These are phyloP conservation scores for Curvularia eragrostidis DNA, from an alignment of 2,329 filamentous ascomycete species.

Conservation along the genomic window DNA sequence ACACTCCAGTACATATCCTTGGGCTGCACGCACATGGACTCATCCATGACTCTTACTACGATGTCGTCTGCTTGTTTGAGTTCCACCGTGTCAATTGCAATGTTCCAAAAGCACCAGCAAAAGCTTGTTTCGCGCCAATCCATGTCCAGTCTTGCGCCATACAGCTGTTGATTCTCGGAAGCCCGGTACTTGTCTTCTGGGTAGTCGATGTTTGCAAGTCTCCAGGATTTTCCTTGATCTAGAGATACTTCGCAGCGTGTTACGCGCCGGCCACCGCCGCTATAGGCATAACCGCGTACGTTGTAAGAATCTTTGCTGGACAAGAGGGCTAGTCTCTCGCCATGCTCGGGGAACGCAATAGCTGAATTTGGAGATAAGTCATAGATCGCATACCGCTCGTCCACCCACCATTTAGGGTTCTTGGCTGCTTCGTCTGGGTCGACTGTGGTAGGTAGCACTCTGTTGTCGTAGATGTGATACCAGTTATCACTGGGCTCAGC, in stretches of 20 bases:
- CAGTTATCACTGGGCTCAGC: slow-evolving; percentile 84
- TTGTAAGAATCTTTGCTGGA: slow-evolving; percentile 64
- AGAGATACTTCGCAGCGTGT: slow-evolving; percentile 83
- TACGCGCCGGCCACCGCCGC: slow-evolving; percentile 82
- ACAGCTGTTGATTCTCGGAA: slow-evolving; percentile 68
- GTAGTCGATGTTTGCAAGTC: slow-evolving; percentile 77
- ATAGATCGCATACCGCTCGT: slow-evolving; percentile 92
- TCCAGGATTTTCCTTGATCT: slow-evolving; percentile 83
- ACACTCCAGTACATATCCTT: slow-evolving; percentile 97
- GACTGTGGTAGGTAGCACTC: slow-evolving; percentile 85
- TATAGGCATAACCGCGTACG: slow-evolving; percentile 83
- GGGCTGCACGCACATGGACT: slow-evolving; percentile 83
- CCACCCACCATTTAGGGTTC: slow-evolving; percentile 79
- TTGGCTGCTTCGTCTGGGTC: slow-evolving; percentile 80
- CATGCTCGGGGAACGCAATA: slow-evolving; percentile 78
- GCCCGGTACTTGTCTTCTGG: slow-evolving; percentile 84
- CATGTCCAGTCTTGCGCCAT: slow-evolving; percentile 79
- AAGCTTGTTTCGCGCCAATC: slow-evolving; percentile 81
- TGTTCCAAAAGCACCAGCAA: slow-evolving; percentile 92
- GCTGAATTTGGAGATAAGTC: slow-evolving; percentile 89
- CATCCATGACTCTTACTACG: slow-evolving; percentile 87
- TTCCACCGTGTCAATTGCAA: slow-evolving; percentile 69
- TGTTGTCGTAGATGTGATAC: slow-evolving; percentile 95
- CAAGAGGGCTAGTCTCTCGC: slow-evolving; percentile 67
- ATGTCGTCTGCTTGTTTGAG: slow-evolving; percentile 73